Evolutionary conservation across 2,329 filamentous ascomycete genomes (phyloP).

Genomic region (Fonsecaea erecta): DNA sequence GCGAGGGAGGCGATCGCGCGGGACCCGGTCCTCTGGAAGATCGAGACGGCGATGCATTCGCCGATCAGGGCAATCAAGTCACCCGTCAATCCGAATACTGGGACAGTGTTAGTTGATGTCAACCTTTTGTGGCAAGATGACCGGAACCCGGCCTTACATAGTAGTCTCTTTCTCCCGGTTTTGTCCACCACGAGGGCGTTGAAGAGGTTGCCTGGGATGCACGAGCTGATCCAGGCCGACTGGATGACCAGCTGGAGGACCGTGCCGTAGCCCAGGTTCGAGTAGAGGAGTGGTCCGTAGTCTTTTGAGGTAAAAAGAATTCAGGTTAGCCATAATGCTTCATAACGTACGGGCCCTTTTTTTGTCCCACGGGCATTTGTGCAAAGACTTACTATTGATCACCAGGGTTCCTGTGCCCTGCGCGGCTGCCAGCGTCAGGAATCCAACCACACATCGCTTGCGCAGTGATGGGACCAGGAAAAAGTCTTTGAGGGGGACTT

Average conservation of each 20-base stretch:
- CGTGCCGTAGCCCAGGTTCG: conserved; percentile 17
- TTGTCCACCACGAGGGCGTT: conserved; percentile 44
- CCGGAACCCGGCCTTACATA: conserved; percentile 24
- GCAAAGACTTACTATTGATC: conserved; percentile 19
- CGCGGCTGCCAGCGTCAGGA: conserved; percentile 2
- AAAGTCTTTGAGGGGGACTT: conserved; percentile 21
- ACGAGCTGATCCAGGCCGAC: conserved; percentile 19
- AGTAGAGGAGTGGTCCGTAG: conserved; percentile 26
- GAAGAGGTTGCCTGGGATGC: conserved; percentile 28
- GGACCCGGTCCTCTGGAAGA: conserved; percentile 50
- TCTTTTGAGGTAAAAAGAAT: conserved; percentile 3
- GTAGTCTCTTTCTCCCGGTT: conserved; percentile 40
- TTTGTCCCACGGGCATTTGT: too few relatives aligned
- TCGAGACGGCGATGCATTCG: conserved; percentile 52
- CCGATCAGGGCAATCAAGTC: conserved; percentile 42
- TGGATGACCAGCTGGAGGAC: conserved; percentile 17
- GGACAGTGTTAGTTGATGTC: not conserved
- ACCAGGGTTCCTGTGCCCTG: conserved; percentile 22
- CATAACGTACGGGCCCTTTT: too few relatives aligned
- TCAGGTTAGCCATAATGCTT: too few relatives aligned
- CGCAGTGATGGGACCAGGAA: conserved; percentile 27
- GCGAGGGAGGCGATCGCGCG: conserved; percentile 53
- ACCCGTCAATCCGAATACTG: conserved; percentile 43
- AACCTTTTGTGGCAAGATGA: not conserved
- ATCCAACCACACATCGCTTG: conserved; percentile 30